phyloP scores from a whole-genome alignment of 139 green algal genomes.

The Chlorella ohadii region DNA sequence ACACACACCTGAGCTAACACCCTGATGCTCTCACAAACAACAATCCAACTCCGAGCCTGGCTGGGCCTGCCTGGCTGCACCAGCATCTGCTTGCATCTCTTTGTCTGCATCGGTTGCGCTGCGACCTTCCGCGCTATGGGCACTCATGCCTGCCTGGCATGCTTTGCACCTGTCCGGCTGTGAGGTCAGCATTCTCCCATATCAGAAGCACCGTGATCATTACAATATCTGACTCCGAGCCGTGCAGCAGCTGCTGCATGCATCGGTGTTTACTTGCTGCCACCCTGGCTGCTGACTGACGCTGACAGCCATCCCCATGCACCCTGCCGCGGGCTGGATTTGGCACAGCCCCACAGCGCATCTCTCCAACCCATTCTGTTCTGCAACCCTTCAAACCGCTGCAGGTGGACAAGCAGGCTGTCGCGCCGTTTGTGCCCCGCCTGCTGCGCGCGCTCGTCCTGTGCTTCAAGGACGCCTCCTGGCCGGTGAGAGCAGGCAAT shows the following conservation, averaged over 20 bases:
- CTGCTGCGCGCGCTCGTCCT: constrained; percentile 76
- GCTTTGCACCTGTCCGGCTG: neutral
- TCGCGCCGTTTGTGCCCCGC: constrained; percentile 69
- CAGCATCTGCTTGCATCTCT: no score
- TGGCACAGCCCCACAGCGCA: neutral
- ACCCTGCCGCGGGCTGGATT: no score
- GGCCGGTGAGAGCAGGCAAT: constrained; percentile 68
- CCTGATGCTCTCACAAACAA: neutral
- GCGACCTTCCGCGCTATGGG: no score
- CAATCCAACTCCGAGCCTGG: constrained; percentile 1
- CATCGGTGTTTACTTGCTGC: no score
- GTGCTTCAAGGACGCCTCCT: constrained; percentile 87
- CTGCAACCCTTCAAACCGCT: no score
- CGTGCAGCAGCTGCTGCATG: neutral
- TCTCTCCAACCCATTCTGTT: no score
- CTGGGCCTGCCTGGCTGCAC: neutral
- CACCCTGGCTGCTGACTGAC: no score
- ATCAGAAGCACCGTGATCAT: neutral
- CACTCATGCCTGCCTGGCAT: no score
- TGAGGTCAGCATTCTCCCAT: neutral
- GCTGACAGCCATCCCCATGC: no score
- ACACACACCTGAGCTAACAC: neutral
- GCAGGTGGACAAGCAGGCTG: constrained; percentile 59
- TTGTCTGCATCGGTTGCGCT: no score
- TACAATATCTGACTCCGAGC: neutral